Evolutionary conservation across 176 grass and related monocot species (phyloP).

Genomic region (Panicum miliaceum): DNA sequence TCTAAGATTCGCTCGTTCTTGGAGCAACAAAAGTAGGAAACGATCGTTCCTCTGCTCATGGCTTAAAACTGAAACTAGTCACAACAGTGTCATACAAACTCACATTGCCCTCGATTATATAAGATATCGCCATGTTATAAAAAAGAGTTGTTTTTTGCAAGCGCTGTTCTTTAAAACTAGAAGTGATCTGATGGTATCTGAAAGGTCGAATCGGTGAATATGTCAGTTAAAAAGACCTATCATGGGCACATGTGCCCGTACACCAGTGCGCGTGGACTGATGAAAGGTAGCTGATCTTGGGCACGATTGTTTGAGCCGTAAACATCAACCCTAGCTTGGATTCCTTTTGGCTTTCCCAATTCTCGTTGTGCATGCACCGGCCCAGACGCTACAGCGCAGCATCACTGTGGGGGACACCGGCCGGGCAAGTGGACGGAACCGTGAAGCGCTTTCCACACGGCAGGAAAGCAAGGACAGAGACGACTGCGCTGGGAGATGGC

Average conservation of each 20-base stretch:
- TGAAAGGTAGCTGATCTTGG: neutral
- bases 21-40: neutral
- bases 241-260: neutral
- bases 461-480: neutral
- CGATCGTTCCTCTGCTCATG: neutral
- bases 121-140: too few species aligned
- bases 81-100: neutral
- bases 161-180: neutral
- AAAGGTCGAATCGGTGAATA: neutral
- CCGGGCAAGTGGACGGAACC: slow-evolving; percentile 27
- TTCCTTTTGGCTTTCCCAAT: slow-evolving; percentile 28
- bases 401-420: neutral
- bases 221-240: neutral
- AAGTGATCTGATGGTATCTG: too few species aligned
- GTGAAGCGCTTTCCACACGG: neutral
- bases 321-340: slow-evolving; percentile 4
- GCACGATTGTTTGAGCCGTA: neutral
- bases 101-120: neutral
- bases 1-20: neutral
- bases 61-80: neutral
- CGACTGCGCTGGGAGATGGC: neutral
- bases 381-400: neutral
- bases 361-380: neutral
- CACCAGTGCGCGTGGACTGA: neutral
- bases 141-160: neutral